Percentiles rank a stretch among this genome's conserved stretches.
Conservation (phyloP, 2,329 filamentous ascomycete species). For the Alternaria dauci region DNA sequence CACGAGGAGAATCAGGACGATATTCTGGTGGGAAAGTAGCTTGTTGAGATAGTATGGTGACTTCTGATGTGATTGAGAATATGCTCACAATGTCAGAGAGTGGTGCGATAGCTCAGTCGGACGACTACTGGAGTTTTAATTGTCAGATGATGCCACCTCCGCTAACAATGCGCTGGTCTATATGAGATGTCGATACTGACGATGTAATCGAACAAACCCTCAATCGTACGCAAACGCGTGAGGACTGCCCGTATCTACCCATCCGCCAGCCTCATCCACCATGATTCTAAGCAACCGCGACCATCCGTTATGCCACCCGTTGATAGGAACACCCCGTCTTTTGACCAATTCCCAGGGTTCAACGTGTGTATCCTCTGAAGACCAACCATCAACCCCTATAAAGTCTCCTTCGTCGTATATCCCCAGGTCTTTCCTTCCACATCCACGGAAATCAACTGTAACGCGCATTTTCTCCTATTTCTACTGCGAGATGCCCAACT, state of each 20-base stretch:
- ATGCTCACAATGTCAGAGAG: background rate
- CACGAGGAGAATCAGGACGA: too few relatives aligned
- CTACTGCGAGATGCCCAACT: slow-evolving; percentile 65
- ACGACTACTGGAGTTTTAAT: background rate
- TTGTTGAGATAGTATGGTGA: background rate
- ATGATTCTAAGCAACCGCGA: background rate
- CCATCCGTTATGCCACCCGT: background rate
- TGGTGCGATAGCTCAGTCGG: background rate
- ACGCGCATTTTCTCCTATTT: background rate
- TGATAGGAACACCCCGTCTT: background rate
- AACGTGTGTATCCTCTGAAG: background rate
- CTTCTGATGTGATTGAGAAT: background rate
- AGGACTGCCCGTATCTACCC: background rate
- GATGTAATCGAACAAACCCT: background rate
- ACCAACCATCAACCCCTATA: background rate
- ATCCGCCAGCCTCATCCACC: background rate
- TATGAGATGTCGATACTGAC: background rate
- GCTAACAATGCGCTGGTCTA: background rate
- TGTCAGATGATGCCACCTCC: background rate
- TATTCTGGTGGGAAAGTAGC: too few relatives aligned
- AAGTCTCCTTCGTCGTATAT: background rate
- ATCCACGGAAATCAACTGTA: background rate
- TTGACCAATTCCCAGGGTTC: background rate
- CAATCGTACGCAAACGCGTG: background rate
- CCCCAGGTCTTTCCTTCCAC: background rate